A percentile compares a stretch with the other conserved stretches of the same genome.
phyloP scores from a whole-genome alignment of 139 green algal species.

The Tetraselmis striata region DNA sequence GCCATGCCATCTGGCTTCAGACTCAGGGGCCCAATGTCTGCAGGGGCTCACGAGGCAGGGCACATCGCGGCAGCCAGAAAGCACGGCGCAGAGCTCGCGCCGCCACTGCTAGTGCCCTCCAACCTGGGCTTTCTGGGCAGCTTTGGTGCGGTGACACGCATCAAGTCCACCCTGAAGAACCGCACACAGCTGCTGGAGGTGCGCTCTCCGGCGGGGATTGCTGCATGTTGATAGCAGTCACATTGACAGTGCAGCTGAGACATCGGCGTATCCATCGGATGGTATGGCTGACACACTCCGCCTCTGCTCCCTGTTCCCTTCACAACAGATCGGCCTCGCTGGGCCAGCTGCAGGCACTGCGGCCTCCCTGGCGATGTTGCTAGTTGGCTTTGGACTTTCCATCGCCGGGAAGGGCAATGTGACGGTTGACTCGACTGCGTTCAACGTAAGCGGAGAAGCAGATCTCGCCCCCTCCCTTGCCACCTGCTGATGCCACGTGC shows the following conservation, averaged over 20 bases:
- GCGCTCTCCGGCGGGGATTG: too few relatives aligned
- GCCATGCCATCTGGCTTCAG: too few relatives aligned
- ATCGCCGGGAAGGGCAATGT: conserved; percentile 35
- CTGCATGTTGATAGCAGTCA: too few relatives aligned
- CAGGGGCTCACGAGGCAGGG: conserved; percentile 54
- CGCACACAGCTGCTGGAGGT: not conserved
- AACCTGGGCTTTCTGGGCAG: conserved; percentile 61
- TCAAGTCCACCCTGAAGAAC: conserved; percentile 24
- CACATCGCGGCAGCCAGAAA: conserved; percentile 49
- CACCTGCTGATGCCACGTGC: too few relatives aligned
- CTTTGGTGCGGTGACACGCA: conserved; percentile 77
- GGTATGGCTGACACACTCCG: too few relatives aligned
- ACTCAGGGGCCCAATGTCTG: too few relatives aligned
- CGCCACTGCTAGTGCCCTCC: conserved; percentile 71
- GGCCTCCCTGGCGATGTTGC: conserved; percentile 31
- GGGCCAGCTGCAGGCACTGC: conserved; percentile 45
- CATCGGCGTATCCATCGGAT: too few relatives aligned
- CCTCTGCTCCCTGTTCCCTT: too few relatives aligned
- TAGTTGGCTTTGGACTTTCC: conserved; percentile 49
- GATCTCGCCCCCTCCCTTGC: too few relatives aligned
- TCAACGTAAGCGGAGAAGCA: conserved; percentile 24
- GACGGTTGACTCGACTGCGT: conserved; percentile 49
- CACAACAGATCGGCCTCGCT: conserved; percentile 14
- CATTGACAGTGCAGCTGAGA: too few relatives aligned
- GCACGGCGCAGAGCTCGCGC: conserved; percentile 52